Conservation (phyloP, 768 basidiomycete genomes). For the Kondoa malvinella region DNA sequence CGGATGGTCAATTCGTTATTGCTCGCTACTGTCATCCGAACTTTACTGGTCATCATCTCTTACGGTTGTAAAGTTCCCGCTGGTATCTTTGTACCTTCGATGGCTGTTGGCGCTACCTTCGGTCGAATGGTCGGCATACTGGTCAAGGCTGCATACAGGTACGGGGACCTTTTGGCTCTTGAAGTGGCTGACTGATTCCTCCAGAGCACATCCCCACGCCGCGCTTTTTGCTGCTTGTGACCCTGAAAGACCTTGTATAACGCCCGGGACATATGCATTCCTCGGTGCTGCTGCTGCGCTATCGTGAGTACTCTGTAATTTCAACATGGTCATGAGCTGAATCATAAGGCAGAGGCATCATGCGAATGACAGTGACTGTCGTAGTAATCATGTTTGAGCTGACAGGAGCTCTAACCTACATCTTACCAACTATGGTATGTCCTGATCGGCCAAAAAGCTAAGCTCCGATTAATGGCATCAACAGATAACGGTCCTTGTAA, state of each 20-base stretch:
- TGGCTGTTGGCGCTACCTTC: constrained; percentile 95
- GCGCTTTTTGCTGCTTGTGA: constrained; percentile 79
- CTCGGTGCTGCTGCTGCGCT: constrained; percentile 90
- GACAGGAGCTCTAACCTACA: constrained; percentile 91
- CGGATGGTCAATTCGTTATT: constrained; percentile 80
- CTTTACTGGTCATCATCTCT: constrained; percentile 67
- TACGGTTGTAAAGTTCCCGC: constrained; percentile 95
- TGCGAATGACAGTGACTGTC: constrained; percentile 91
- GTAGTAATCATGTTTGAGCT: constrained; percentile 99
- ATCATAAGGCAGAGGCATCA: constrained; percentile 54
- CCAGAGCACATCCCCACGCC: constrained; percentile 60
- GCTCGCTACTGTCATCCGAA: constrained; percentile 75
- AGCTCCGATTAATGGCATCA: not conserved
- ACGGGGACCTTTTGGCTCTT: constrained; percentile 20
- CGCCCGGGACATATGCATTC: constrained; percentile 94
- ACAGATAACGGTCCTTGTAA: constrained; percentile 87
- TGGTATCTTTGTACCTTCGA: constrained; percentile 95
- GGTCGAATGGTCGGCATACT: constrained; percentile 94
- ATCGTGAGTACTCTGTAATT: constrained; percentile 40
- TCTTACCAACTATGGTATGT: constrained; percentile 90
- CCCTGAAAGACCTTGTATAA: constrained; percentile 88
- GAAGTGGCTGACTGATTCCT: not conserved
- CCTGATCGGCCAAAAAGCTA: not conserved
- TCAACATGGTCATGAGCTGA: not conserved
- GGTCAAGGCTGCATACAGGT: constrained; percentile 82